These are phyloP conservation scores for Trichoderma semiorbis DNA, from an alignment of 2,329 filamentous ascomycete genomes.

Conservation along the genomic window DNA sequence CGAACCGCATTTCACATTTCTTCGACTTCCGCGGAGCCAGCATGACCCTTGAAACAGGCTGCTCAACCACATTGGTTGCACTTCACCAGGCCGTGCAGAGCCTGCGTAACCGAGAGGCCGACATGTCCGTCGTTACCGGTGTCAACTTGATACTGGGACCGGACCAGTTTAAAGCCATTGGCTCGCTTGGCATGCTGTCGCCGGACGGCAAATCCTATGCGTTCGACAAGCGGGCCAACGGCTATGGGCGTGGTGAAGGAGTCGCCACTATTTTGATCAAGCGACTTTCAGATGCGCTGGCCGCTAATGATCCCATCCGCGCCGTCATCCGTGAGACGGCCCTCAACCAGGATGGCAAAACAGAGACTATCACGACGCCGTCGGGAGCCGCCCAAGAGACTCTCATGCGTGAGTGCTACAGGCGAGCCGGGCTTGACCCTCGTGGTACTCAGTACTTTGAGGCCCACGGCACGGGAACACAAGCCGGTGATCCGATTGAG, in stretches of 20 bases:
- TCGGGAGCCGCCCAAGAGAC: background rate
- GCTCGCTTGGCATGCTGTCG: background rate
- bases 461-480: conserved; percentile 37
- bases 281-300: background rate
- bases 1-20: conserved; percentile 16
- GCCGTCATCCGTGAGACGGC: conserved; percentile 2
- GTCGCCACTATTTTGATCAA: conserved; percentile 1
- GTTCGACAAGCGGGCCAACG: background rate
- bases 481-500: conserved; percentile 25
- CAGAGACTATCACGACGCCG: conserved; percentile 8
- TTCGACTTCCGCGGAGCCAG: conserved; percentile 12
- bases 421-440: background rate
- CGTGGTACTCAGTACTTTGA: conserved; percentile 5
- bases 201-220: conserved; percentile 3
- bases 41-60: conserved; percentile 13
- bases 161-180: background rate
- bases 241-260: conserved; percentile 17
- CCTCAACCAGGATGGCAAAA: conserved; percentile 13
- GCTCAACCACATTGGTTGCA: background rate
- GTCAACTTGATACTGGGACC: conserved; percentile 21
- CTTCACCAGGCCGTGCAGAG: conserved; percentile 4
- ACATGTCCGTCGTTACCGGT: conserved; percentile 16
- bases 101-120: background rate
- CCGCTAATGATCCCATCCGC: conserved; percentile 1
- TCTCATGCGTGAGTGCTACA: background rate